Evolutionary conservation across 495 filamentous ascomycete species (phyloP).

Genomic region (Massariosphaeria phaeospora): DNA sequence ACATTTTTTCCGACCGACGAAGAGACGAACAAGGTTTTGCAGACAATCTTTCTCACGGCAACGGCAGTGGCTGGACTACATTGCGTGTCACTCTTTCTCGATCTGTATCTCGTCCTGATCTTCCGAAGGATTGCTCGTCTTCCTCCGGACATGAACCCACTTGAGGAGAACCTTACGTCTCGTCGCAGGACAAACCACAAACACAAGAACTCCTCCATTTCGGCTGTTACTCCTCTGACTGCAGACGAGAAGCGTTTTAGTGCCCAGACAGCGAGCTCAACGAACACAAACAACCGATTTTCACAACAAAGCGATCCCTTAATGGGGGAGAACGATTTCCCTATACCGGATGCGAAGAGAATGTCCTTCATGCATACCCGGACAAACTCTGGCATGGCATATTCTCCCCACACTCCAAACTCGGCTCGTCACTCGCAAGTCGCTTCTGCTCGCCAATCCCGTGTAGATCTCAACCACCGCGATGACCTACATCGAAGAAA

Average conservation of each 20-base stretch:
- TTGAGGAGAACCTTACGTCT: slow-evolving; percentile 80
- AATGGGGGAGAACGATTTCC: slow-evolving; percentile 38
- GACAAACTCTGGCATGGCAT: slow-evolving; percentile 26
- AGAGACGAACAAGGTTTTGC: slow-evolving; percentile 52
- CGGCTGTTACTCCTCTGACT: slow-evolving; percentile 52
- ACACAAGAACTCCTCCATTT: slow-evolving; percentile 72
- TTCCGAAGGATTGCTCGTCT: slow-evolving; percentile 75
- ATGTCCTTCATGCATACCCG: slow-evolving; percentile 32
- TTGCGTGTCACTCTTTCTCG: slow-evolving; percentile 61
- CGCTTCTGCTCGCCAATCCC: slow-evolving; percentile 16
- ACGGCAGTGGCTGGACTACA: slow-evolving; percentile 61
- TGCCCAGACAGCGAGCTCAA: slow-evolving; percentile 45
- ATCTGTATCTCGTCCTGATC: slow-evolving; percentile 63
- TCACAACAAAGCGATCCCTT: slow-evolving; percentile 53
- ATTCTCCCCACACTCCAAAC: slow-evolving; percentile 33
- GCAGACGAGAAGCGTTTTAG: slow-evolving; percentile 44
- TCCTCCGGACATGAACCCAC: slow-evolving; percentile 87
- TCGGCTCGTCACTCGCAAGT: slow-evolving; percentile 26
- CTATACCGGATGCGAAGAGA: slow-evolving; percentile 34
- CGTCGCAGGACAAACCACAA: slow-evolving; percentile 56
- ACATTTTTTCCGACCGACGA: slow-evolving; percentile 53
- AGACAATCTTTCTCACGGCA: slow-evolving; percentile 59
- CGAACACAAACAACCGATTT: slow-evolving; percentile 42
- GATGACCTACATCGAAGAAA: slow-evolving; percentile 23
- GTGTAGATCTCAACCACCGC: slow-evolving; percentile 23